Evolutionary conservation across 306 rosid genomes (phyloP).

Genomic region (Casuarina glauca): DNA sequence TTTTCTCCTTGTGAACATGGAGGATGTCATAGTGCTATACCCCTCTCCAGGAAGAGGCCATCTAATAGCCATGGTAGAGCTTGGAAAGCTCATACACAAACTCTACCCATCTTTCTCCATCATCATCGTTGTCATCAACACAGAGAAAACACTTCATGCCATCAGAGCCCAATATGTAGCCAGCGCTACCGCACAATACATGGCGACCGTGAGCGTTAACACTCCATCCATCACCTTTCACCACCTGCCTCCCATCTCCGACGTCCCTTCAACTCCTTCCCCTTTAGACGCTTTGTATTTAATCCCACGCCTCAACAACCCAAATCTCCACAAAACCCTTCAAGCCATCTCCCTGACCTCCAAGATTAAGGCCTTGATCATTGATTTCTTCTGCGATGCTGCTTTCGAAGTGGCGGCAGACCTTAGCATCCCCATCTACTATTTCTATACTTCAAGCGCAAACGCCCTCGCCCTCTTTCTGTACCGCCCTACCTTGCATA

Average conservation of each 20-base stretch:
- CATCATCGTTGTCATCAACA: background rate
- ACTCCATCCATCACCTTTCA: slow-evolving; percentile 1
- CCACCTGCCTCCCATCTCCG: background rate
- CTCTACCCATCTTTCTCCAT: slow-evolving; percentile 2
- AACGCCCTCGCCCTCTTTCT: background rate
- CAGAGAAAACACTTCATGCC: background rate
- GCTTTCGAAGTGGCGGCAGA: background rate
- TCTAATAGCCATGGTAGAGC: slow-evolving; percentile 26
- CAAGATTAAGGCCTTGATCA: background rate
- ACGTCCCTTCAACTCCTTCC: background rate
- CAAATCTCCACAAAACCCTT: background rate
- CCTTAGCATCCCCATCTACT: background rate
- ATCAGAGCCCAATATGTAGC: background rate
- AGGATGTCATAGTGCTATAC: slow-evolving; percentile 27
- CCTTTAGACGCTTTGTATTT: background rate
- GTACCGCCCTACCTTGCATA: background rate
- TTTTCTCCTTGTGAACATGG: background rate
- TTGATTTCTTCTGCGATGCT: slow-evolving; percentile 1
- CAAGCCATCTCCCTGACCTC: background rate
- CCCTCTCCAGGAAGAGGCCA: slow-evolving; percentile 24
- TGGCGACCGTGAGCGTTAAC: background rate
- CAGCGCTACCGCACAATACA: slow-evolving; percentile 1
- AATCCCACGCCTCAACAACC: background rate
- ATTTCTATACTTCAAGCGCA: background rate
- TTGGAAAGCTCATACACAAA: slow-evolving; percentile 20